Evolutionary conservation across 2,329 filamentous ascomycete species (phyloP).

Genomic region (Aspergillus bombycis): DNA sequence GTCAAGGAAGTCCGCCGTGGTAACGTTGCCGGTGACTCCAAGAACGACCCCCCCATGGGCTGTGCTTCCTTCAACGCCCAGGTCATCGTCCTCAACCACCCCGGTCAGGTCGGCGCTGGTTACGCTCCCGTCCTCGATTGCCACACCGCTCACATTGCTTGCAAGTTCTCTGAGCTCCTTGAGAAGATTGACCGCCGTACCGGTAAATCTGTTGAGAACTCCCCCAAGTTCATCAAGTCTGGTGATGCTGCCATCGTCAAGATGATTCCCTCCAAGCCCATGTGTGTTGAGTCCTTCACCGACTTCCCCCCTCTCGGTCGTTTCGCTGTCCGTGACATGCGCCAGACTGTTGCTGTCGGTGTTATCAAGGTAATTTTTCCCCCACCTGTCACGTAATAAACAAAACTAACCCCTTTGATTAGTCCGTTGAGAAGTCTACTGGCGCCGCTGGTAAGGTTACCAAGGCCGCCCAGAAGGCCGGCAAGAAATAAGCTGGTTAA

Average conservation of each 20-base stretch:
- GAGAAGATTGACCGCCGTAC: slow-evolving; percentile 99
- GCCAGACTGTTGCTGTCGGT: slow-evolving; percentile 35
- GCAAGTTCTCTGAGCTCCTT: slow-evolving; percentile 99
- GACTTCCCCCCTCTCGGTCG: slow-evolving; percentile 99
- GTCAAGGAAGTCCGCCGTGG: slow-evolving; percentile 99
- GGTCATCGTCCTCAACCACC: slow-evolving; percentile 99
- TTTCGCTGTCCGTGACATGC: slow-evolving; percentile 99
- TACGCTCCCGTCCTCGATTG: slow-evolving; percentile 99
- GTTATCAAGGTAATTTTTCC: too few relatives aligned
- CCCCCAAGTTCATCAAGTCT: slow-evolving; percentile 99
- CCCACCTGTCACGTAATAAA: too few relatives aligned
- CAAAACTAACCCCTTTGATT: too few relatives aligned
- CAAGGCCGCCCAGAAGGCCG: slow-evolving; percentile 67
- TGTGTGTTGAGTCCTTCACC: slow-evolving; percentile 99
- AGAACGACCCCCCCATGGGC: slow-evolving; percentile 94
- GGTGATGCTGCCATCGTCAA: slow-evolving; percentile 99
- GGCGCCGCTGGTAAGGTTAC: slow-evolving; percentile 63
- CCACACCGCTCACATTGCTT: slow-evolving; percentile 99
- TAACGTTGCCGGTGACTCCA: slow-evolving; percentile 99
- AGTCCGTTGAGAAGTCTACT: slow-evolving; percentile 69
- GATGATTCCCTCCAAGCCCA: slow-evolving; percentile 99
- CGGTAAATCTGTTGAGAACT: slow-evolving; percentile 90
- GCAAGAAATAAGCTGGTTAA: slow-evolving; percentile 23
- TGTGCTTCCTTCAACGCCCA: slow-evolving; percentile 97
- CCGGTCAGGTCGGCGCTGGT: slow-evolving; percentile 97